Conservation (phyloP, 352 stramenopile genomes). For the Pythium aristosporum region DNA sequence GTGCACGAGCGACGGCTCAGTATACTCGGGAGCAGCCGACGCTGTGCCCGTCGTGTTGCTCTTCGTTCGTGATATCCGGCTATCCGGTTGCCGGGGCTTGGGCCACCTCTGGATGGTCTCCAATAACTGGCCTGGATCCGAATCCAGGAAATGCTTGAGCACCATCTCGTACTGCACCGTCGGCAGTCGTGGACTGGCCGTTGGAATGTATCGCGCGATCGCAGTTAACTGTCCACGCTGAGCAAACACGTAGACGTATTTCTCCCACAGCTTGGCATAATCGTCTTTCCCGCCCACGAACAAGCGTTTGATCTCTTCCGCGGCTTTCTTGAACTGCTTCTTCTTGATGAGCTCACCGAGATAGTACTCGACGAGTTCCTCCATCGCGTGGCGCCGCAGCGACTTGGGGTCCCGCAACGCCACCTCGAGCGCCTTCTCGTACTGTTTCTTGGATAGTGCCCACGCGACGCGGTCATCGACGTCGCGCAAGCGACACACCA, state of each 20-base stretch:
- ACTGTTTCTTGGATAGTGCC: constrained; percentile 64
- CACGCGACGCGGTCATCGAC: constrained; percentile 77
- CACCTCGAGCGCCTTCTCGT: constrained; percentile 55
- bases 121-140: constrained; percentile 68
- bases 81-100: constrained; percentile 57
- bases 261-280: constrained; percentile 74
- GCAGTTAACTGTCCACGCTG: constrained; percentile 71
- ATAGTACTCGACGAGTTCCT: constrained; percentile 75
- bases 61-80: constrained; percentile 7
- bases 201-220: constrained; percentile 76
- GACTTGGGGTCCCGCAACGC: constrained; percentile 58
- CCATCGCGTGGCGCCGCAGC: constrained; percentile 51
- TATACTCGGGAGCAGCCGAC: constrained; percentile 62
- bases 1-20: constrained; percentile 60
- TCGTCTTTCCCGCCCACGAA: constrained; percentile 51
- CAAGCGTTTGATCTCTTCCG: constrained; percentile 70
- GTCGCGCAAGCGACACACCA: constrained; percentile 79
- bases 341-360: constrained; percentile 69
- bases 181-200: constrained; percentile 60
- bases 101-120: constrained; percentile 85
- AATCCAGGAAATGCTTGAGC: constrained; percentile 82
- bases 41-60: not conserved
- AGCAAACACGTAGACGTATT: constrained; percentile 87
- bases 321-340: constrained; percentile 69
- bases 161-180: constrained; percentile 84